Conservation (phyloP, 208 protist species). For the Trypanosoma melophagium region DNA sequence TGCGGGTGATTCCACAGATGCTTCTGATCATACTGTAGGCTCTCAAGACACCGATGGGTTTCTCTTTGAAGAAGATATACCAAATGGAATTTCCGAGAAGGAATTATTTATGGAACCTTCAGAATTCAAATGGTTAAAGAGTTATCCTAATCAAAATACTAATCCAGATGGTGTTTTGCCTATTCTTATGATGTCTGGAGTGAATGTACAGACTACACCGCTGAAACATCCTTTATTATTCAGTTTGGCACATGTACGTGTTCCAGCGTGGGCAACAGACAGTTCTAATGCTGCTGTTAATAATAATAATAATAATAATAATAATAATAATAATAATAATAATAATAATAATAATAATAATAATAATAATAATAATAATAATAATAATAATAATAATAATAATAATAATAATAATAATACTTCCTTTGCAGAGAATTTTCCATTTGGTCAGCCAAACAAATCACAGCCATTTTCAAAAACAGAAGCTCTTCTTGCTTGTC, state of each 20-base stretch:
- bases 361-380: no score
- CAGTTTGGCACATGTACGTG: conserved; percentile 20
- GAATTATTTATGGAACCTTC: conserved; percentile 40
- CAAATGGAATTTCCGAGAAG: conserved; percentile 21
- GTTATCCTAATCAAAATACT: conserved; percentile 33
- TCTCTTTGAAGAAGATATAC: conserved; percentile 76
- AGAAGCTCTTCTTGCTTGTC: conserved; percentile 44
- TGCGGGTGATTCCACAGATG: neutral
- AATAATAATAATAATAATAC: no score
- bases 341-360: no score
- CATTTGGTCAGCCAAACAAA: no score
- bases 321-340: no score
- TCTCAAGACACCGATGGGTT: conserved; percentile 42
- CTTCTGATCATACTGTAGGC: conserved; percentile 28
- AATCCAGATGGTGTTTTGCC: conserved; percentile 44
- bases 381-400: no score
- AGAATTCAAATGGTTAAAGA: conserved; percentile 21
- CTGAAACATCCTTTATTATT: conserved; percentile 43
- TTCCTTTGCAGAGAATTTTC: no score
- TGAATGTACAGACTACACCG: conserved; percentile 63
- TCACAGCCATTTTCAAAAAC: no score
- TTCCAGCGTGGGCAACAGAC: conserved; percentile 17
- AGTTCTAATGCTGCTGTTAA: no score
- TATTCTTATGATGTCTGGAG: conserved; percentile 71
- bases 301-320: no score